Evolutionary conservation across 192 early-diverging fungal species (phyloP), one percentile per base, ranked within the genome.

Genomic region (Chytriomyces confervae): DNA sequence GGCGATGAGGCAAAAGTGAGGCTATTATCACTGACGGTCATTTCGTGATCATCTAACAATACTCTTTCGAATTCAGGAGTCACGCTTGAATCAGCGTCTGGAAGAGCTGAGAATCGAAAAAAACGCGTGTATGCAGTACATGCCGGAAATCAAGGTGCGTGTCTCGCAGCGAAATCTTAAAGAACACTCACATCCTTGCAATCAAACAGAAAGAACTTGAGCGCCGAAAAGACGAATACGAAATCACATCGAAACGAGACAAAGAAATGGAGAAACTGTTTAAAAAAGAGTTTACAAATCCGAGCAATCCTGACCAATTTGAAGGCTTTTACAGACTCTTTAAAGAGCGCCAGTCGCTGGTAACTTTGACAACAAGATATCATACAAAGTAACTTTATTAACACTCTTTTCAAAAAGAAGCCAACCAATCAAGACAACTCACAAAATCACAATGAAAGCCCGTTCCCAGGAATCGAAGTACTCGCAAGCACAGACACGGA

Each of bases 261-360:
- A 90, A 90, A 69, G 89, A 91, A 47, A 81, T 91, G 29, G 89
- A 91, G 13, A 83, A 83, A 67, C 53, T 61, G 20, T 90, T 90
- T 78, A 82, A 83, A 66, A 90, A 87, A 67, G 89, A 91, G 66
- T 90, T 90, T 63, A 65, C 76, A 11, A 57, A 57, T 57, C 80
- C 36, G 8, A 78, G 79, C 23, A 46, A 62, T 3, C 77, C 79
- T 46, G 50, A 27, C 5, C 53, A 65, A 50, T 87, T 83, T 63
- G 89, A 91, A 5, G 53, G 79, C 4, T 64, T 84, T 13, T 73
- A 69, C 48, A 82, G 72, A 53, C 69, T 91, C 4, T 91, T 87
- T 78, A 86, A 84, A 47, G 49, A 76, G 64, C 65, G 87, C 47
- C 86, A 77, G 44, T 50, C 68, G 16, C 75, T 83, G 46, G 61